Percentiles rank a stretch among this genome's conserved stretches.
phyloP scores from a whole-genome alignment of 768 basidiomycete species.

The Tulasnella sp. region DNA sequence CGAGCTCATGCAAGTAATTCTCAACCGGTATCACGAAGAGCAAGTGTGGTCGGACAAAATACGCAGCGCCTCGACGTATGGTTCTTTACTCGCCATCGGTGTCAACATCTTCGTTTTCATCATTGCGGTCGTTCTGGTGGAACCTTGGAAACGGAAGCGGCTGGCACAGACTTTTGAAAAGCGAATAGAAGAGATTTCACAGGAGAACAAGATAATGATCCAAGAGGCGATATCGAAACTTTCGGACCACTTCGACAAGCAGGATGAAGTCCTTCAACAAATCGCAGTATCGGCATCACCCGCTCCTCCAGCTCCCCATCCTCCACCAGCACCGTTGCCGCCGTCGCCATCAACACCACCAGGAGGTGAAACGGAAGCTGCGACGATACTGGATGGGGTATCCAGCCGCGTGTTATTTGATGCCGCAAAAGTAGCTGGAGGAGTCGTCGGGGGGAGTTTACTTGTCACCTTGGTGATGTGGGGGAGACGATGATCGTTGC shows the following conservation, averaged over 20 bases:
- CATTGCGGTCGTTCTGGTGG: slow-evolving; percentile 80
- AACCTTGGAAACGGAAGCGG: slow-evolving; percentile 89
- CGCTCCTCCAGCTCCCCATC: neutral
- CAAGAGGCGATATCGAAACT: slow-evolving; percentile 23
- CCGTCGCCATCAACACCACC: neutral
- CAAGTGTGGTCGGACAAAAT: slow-evolving; percentile 99
- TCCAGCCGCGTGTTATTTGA: neutral
- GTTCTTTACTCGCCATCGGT: slow-evolving; percentile 72
- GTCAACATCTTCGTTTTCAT: slow-evolving; percentile 89
- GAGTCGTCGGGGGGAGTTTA: neutral
- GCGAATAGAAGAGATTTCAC: slow-evolving; percentile 52
- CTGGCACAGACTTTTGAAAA: slow-evolving; percentile 85
- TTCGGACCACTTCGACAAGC: slow-evolving; percentile 23
- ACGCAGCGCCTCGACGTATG: slow-evolving; percentile 89
- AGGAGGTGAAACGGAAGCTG: neutral
- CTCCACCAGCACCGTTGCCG: neutral
- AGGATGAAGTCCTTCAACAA: slow-evolving; percentile 21
- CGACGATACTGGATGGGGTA: neutral
- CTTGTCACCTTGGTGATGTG: neutral
- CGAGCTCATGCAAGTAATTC: slow-evolving; percentile 78
- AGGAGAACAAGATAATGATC: slow-evolving; percentile 40
- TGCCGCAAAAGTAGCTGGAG: neutral
- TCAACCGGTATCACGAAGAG: slow-evolving; percentile 89
- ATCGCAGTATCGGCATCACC: slow-evolving; percentile 4
- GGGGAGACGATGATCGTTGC: neutral